Conservation (phyloP, 257 asterid species). For the Gynochthodes officinalis region DNA sequence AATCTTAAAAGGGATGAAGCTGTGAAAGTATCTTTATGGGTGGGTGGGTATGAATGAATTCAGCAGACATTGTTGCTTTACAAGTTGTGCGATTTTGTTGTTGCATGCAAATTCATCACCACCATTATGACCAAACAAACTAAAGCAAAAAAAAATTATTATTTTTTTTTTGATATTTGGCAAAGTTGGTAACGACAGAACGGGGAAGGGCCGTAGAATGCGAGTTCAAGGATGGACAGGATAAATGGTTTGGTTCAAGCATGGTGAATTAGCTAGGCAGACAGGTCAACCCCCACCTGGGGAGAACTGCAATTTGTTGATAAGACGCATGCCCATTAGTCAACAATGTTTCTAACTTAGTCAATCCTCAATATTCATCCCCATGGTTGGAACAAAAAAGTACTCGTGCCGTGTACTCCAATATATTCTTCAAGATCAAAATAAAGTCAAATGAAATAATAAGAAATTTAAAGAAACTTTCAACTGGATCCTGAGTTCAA, state of each 20-base stretch:
- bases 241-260: not conserved
- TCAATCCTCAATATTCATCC: constrained; percentile 7
- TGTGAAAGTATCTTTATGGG: too few species aligned
- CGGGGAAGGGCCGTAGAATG: not conserved
- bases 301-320: constrained; percentile 15
- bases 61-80: constrained; percentile 9
- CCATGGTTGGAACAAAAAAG: not conserved
- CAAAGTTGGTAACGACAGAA: constrained; percentile 1
- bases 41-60: constrained; percentile 14
- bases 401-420: constrained; percentile 14
- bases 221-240: too few species aligned
- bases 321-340: constrained; percentile 18
- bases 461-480: not conserved
- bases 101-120: not conserved
- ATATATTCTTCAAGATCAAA: not conserved
- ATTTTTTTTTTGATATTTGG: too few species aligned
- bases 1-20: too few species aligned
- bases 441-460: constrained; percentile 5
- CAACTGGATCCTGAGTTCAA: not conserved
- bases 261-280: constrained; percentile 13
- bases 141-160: not conserved
- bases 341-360: constrained; percentile 10
- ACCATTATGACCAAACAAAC: constrained; percentile 4
- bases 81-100: too few species aligned
- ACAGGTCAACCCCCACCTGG: constrained; percentile 24